These are phyloP conservation scores for Chaetoceros muelleri DNA, from an alignment of 108 stramenopile genomes.

Conservation along the genomic window DNA sequence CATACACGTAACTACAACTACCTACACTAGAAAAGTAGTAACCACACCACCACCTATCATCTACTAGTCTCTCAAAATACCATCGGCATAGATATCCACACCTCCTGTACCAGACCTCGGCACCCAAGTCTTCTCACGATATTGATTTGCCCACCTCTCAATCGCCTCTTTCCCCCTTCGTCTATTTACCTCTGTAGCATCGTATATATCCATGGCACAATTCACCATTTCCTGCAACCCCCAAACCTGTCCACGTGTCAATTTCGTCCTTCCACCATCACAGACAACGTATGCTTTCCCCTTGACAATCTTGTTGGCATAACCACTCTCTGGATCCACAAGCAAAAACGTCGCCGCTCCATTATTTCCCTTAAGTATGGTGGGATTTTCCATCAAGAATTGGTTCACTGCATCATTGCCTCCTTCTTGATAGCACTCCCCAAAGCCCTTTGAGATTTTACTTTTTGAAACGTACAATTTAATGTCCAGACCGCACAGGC, in stretches of 20 bases:
- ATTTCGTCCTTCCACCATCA: not conserved
- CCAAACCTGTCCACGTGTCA: conserved; percentile 6
- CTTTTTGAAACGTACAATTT: conserved; percentile 8
- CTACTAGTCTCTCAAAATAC: too few species aligned
- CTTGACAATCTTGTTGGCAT: conserved; percentile 3
- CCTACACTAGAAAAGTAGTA: too few species aligned
- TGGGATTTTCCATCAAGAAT: too few species aligned
- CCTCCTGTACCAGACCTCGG: too few species aligned
- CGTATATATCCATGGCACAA: conserved; percentile 6
- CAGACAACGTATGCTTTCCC: conserved; percentile 11
- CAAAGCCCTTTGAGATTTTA: not conserved
- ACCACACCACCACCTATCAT: too few species aligned
- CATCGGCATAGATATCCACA: too few species aligned
- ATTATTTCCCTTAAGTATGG: conserved; percentile 2
- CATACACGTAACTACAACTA: too few species aligned
- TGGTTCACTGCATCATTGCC: too few species aligned
- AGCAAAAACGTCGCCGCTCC: conserved; percentile 5
- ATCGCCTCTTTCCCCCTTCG: too few species aligned
- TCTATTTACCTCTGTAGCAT: not conserved
- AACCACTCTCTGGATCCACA: conserved; percentile 5
- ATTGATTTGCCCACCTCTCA: too few species aligned
- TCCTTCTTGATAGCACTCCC: too few species aligned
- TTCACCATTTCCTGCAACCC: conserved; percentile 7
- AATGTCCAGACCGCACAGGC: conserved; percentile 17
- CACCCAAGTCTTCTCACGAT: too few species aligned